Percentiles rank a stretch among this genome's conserved stretches.
These are phyloP conservation scores for Pichia sp. DNA, from an alignment of 1,139 yeast genomes.

Conservation along the genomic window DNA sequence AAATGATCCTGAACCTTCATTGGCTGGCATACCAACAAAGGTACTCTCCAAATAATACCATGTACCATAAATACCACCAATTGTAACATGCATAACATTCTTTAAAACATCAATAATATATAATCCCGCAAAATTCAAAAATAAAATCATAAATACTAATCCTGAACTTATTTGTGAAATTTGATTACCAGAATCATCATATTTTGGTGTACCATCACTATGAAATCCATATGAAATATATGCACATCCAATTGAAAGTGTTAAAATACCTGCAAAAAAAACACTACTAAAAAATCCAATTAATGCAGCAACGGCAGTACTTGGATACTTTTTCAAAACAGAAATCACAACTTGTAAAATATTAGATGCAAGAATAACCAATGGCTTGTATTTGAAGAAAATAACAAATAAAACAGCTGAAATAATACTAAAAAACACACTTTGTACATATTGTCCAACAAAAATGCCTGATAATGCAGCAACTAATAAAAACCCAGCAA, in stretches of 20 bases:
- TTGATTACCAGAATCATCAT: slow-evolving; percentile 39
- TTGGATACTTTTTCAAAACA: slow-evolving; percentile 69
- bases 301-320: slow-evolving; percentile 57
- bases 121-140: slow-evolving; percentile 61
- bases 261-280: slow-evolving; percentile 20
- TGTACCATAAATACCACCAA: slow-evolving; percentile 82
- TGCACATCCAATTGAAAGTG: slow-evolving; percentile 21
- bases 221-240: slow-evolving; percentile 40
- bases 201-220: slow-evolving; percentile 45
- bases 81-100: slow-evolving; percentile 78
- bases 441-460: slow-evolving; percentile 65
- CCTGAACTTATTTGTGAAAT: slow-evolving; percentile 61
- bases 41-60: slow-evolving; percentile 78
- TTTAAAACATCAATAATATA: slow-evolving; percentile 80
- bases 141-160: slow-evolving; percentile 53
- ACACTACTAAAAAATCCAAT: slow-evolving; percentile 42
- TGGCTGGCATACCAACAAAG: slow-evolving; percentile 74
- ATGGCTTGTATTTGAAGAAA: slow-evolving; percentile 63
- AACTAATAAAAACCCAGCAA: slow-evolving; percentile 64
- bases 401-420: slow-evolving; percentile 60
- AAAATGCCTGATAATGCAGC: slow-evolving; percentile 68
- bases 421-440: slow-evolving; percentile 64
- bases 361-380: slow-evolving; percentile 58
- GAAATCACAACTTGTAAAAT: slow-evolving; percentile 68
- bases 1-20: slow-evolving; percentile 79